A percentile compares a stretch with the other conserved stretches of the same genome.
These are phyloP conservation scores for Taphrina flavorubra DNA, from an alignment of 1,139 yeast species.

Conservation along the genomic window DNA sequence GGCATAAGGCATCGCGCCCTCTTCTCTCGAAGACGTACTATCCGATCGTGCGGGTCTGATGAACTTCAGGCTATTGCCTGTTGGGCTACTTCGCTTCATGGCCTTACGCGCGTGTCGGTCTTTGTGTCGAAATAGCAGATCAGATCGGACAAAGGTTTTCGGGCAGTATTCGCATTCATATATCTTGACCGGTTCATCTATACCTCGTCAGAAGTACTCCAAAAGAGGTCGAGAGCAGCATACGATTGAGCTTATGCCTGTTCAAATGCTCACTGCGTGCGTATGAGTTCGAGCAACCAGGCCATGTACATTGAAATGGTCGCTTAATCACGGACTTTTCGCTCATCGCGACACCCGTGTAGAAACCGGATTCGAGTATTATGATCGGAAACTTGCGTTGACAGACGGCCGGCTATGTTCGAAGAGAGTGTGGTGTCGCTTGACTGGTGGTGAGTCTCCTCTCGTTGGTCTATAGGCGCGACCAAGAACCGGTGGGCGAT, in stretches of 20 bases:
- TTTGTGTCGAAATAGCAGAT: constrained; percentile 36
- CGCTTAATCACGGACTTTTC: constrained; percentile 13
- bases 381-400: background rate
- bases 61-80: constrained; percentile 8
- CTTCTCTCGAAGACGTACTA: constrained; percentile 29
- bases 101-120: constrained; percentile 35
- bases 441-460: no score
- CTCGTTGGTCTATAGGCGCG: no score
- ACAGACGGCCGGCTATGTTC: background rate
- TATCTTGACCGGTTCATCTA: constrained; percentile 38
- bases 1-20: constrained; percentile 1
- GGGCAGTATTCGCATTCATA: constrained; percentile 38
- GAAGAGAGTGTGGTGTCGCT: background rate
- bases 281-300: constrained; percentile 37
- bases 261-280: constrained; percentile 39
- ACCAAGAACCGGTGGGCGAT: background rate
- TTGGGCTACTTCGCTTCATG: background rate
- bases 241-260: constrained; percentile 37
- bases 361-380: no score
- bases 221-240: background rate
- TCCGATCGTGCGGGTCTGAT: constrained; percentile 38
- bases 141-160: constrained; percentile 37
- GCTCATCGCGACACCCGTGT: background rate
- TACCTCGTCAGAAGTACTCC: background rate
- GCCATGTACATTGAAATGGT: constrained; percentile 36